Conservation (phyloP, 176 grass and related monocot genomes). For the Carex kokanica region DNA sequence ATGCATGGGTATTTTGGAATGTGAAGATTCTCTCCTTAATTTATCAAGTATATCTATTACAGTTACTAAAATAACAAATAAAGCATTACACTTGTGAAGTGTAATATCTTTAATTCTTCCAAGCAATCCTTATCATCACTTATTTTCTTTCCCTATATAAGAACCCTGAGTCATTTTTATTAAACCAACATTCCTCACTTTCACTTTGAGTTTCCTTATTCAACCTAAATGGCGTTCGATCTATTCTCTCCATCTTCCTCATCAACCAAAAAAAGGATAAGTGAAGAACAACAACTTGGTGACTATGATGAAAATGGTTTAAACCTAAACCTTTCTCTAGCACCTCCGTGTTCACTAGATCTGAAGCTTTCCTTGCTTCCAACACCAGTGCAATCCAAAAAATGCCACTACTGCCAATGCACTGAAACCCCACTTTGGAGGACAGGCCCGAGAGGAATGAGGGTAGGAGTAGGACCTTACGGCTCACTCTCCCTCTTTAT, state of each 20-base stretch:
- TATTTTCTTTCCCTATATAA: neutral
- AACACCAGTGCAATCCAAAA: neutral
- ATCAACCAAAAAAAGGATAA: neutral
- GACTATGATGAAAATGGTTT: conserved; percentile 18
- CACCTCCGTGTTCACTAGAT: neutral
- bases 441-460: neutral
- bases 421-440: neutral
- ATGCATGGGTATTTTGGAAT: conserved; percentile 12
- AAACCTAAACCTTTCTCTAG: conserved; percentile 3
- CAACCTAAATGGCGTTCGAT: neutral
- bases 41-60: neutral
- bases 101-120: neutral
- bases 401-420: neutral
- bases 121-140: neutral
- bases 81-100: neutral
- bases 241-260: neutral
- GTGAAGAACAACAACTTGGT: neutral
- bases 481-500: neutral
- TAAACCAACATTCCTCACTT: neutral
- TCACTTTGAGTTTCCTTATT: neutral
- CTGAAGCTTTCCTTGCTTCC: neutral
- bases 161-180: neutral
- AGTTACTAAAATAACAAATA: neutral
- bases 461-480: neutral
- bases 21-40: neutral